A percentile compares a stretch with the other conserved stretches of the same genome.
phyloP scores from a whole-genome alignment of 2,329 filamentous ascomycete species.

The Ophiosphaerella narmari region DNA sequence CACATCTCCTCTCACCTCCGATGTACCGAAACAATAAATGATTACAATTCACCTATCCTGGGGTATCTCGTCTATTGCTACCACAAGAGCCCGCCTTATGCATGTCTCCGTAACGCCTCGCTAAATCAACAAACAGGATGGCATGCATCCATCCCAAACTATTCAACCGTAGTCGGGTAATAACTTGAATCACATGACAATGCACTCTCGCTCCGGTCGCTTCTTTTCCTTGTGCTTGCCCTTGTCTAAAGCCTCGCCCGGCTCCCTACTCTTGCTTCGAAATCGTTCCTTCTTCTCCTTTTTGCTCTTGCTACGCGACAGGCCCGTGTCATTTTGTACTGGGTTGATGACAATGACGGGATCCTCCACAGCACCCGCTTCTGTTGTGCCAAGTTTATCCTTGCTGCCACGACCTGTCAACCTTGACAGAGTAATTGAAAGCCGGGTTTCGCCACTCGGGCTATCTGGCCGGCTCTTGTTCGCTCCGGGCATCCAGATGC shows the following conservation, averaged over 20 bases:
- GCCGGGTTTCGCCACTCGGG: constrained; percentile 46
- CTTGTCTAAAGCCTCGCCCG: constrained; percentile 38
- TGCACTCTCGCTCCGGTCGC: constrained; percentile 51
- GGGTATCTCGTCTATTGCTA: constrained; percentile 34
- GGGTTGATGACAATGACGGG: constrained; percentile 36
- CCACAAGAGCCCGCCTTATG: constrained; percentile 1
- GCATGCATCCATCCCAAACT: constrained; percentile 6
- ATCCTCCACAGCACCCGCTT: constrained; percentile 25
- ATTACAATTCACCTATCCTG: not conserved
- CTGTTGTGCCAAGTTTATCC: constrained; percentile 42
- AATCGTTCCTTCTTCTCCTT: constrained; percentile 41
- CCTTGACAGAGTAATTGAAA: constrained; percentile 49
- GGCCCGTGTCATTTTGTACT: constrained; percentile 19
- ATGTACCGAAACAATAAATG: not conserved
- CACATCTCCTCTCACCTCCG: constrained; percentile 19
- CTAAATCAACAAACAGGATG: constrained; percentile 13
- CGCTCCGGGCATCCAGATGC: constrained; percentile 34
- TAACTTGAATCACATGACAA: constrained; percentile 47
- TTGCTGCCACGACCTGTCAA: constrained; percentile 50
- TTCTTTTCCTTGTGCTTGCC: constrained; percentile 32
- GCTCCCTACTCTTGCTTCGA: constrained; percentile 48
- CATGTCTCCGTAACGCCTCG: constrained; percentile 26
- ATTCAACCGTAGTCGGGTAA: not conserved
- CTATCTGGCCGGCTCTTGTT: constrained; percentile 50
- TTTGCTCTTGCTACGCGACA: constrained; percentile 36